These are phyloP conservation scores for Citrullus amarus DNA, from an alignment of 306 rosid genomes.

Conservation along the genomic window DNA sequence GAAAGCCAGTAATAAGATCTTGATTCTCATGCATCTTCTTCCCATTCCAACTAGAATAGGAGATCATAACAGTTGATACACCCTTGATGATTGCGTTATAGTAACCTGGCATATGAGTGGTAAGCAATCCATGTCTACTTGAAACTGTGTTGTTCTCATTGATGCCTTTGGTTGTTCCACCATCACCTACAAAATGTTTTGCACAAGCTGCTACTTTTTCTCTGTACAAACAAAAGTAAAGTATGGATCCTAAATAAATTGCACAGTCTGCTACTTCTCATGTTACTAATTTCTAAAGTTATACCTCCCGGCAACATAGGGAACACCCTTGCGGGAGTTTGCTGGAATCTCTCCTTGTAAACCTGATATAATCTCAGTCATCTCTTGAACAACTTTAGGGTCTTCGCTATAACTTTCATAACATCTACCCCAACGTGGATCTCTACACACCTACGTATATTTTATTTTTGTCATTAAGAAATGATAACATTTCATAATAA, in stretches of 20 bases:
- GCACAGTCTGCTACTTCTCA: no score
- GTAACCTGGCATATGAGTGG: slow-evolving; percentile 30
- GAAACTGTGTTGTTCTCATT: slow-evolving; percentile 22
- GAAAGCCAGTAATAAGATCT: slow-evolving; percentile 20
- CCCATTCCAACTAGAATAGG: slow-evolving; percentile 37
- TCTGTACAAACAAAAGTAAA: background rate
- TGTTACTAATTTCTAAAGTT: background rate
- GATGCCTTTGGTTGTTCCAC: slow-evolving; percentile 27
- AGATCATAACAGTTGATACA: slow-evolving; percentile 27
- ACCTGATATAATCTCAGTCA: slow-evolving; percentile 11
- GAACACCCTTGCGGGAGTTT: background rate
- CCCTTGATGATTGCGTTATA: slow-evolving; percentile 20
- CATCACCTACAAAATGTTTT: slow-evolving; percentile 29
- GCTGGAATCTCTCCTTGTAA: slow-evolving; percentile 13
- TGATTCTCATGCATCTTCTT: slow-evolving; percentile 28
- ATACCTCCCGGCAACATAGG: slow-evolving; percentile 7
- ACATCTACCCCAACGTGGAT: slow-evolving; percentile 13
- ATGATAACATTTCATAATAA: background rate
- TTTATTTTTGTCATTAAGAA: background rate
- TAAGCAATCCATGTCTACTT: slow-evolving; percentile 19
- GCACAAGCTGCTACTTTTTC: slow-evolving; percentile 33
- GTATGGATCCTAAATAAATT: no score
- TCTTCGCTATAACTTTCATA: slow-evolving; percentile 2
- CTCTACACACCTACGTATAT: slow-evolving; percentile 5
- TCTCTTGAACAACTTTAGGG: background rate